Base-by-base conservation (phyloP, 2,329 filamentous ascomycete species). In the Stemphylium beticola region DNA sequence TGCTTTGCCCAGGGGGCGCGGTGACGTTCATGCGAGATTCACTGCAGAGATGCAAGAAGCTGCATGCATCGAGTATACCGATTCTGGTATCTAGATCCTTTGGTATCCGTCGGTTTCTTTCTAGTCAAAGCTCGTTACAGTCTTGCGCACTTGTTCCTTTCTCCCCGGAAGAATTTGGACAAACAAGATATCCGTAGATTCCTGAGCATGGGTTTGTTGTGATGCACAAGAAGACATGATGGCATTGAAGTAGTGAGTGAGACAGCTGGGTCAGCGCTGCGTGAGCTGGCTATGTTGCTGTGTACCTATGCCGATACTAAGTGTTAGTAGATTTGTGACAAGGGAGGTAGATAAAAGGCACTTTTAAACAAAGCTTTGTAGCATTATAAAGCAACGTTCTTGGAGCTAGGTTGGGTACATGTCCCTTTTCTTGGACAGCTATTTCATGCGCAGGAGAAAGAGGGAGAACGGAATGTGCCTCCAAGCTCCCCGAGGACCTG, bases 231-330 rank as follows among this genome's bases (percentile, higher is more conserved):
- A 15, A 60, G 53, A 31, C 26, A 29, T 11, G 9, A 10, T 29
- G 10, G 26, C 26, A 8, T 29, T 7, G 37, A 26, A 36, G 44
- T 71, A 11, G 39, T 55, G 15, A 32, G 36, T 47, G 58, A 37
- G 48, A 37, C 40, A 71, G 3, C 49, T 49, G 36, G 64, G 73
- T n/a, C 61, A 4, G 53, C 46, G 8, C 57, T 77, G 7, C 64
- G 72, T 39, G 36, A 65, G 45, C 69, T 39, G 42, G 65, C 52
- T 62, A 67, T 36, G 22, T 60, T 56, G 18, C 55, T 77, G 24
- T 77, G 76, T 47, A 76, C 76, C 50, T 74, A 60, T 26, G 69
- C 74, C 40, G 61, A 61, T 20, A 69, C 66, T 2, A n/a, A n/a
- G 9, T 69, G 58, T 49, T 64, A 62, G 34, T 71, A 64, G 53